These are phyloP conservation scores for Phylloporus scabripes DNA, from an alignment of 768 basidiomycete genomes.

Conservation along the genomic window DNA sequence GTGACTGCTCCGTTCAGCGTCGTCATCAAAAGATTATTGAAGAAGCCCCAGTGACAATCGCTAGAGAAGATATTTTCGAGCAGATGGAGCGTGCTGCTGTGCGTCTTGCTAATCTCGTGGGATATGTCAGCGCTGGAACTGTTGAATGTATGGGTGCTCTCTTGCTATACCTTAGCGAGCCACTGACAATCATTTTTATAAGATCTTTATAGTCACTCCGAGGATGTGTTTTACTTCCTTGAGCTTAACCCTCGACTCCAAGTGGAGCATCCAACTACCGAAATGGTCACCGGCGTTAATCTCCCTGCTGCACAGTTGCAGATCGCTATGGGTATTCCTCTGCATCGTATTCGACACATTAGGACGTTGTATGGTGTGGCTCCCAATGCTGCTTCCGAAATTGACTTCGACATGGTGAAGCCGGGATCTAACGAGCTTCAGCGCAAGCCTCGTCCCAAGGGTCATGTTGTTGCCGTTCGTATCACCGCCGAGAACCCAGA, in stretches of 20 bases:
- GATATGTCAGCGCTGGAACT: conserved; percentile 98
- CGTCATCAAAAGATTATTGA: conserved; percentile 99
- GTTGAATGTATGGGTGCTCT: conserved; percentile 69
- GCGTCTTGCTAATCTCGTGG: conserved; percentile 95
- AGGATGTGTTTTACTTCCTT: conserved; percentile 95
- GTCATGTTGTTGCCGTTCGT: conserved; percentile 97
- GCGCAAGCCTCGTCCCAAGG: conserved; percentile 93
- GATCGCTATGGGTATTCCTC: conserved; percentile 95
- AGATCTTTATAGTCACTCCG: conserved; percentile 94
- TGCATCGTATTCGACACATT: conserved; percentile 94
- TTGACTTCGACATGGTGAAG: conserved; percentile 93
- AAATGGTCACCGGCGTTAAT: conserved; percentile 99
- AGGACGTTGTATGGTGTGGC: conserved; percentile 93
- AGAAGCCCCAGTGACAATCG: conserved; percentile 98
- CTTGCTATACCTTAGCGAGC: background rate
- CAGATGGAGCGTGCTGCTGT: conserved; percentile 99
- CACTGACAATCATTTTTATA: conserved; percentile 3
- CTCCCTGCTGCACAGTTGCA: conserved; percentile 96
- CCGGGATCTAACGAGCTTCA: conserved; percentile 86
- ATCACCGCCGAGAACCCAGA: conserved; percentile 99
- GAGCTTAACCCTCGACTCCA: conserved; percentile 99
- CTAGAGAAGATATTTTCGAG: conserved; percentile 85
- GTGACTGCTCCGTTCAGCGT: conserved; percentile 98
- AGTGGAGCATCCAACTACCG: conserved; percentile 99
- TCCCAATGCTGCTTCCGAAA: conserved; percentile 82